phyloP scores from a whole-genome alignment of 768 basidiomycete genomes.

The Cantharellus cinnabarinus region DNA sequence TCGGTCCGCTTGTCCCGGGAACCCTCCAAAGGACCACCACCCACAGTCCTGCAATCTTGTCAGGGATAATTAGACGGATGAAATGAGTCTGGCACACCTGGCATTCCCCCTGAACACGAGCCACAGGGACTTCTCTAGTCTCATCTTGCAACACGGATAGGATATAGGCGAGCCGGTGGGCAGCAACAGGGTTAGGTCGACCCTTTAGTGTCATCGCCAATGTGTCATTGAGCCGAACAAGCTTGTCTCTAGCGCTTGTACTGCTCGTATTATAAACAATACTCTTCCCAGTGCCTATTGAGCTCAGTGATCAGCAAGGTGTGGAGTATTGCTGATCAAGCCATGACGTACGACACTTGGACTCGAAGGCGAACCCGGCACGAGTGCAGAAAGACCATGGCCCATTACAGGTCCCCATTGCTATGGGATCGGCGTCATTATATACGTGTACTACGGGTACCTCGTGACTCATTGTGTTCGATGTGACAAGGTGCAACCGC shows the following conservation, averaged over 20 bases:
- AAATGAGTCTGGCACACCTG: slow-evolving; percentile 21
- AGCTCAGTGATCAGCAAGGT: no score
- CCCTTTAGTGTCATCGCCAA: slow-evolving; percentile 13
- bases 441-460: slow-evolving; percentile 37
- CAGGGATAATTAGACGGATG: not conserved
- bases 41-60: no score
- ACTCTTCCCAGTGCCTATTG: slow-evolving; percentile 31
- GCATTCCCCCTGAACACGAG: slow-evolving; percentile 38
- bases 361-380: slow-evolving; percentile 73
- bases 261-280: slow-evolving; percentile 59
- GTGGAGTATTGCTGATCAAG: no score
- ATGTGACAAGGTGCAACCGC: slow-evolving; percentile 47
- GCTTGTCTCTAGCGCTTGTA: slow-evolving; percentile 32
- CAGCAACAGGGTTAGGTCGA: slow-evolving; percentile 61
- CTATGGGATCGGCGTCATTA: slow-evolving; percentile 85
- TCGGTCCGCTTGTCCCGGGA: no score
- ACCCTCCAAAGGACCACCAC: no score
- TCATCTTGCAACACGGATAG: slow-evolving; percentile 36
- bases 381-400: slow-evolving; percentile 56
- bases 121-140: slow-evolving; percentile 31
- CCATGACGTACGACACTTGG: slow-evolving; percentile 44
- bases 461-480: not conserved
- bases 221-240: not conserved
- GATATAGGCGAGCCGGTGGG: slow-evolving; percentile 60
- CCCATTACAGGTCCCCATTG: slow-evolving; percentile 69